Base-by-base conservation (phyloP, 1,284 basidiomycete species). In the Serendipita sp. region DNA sequence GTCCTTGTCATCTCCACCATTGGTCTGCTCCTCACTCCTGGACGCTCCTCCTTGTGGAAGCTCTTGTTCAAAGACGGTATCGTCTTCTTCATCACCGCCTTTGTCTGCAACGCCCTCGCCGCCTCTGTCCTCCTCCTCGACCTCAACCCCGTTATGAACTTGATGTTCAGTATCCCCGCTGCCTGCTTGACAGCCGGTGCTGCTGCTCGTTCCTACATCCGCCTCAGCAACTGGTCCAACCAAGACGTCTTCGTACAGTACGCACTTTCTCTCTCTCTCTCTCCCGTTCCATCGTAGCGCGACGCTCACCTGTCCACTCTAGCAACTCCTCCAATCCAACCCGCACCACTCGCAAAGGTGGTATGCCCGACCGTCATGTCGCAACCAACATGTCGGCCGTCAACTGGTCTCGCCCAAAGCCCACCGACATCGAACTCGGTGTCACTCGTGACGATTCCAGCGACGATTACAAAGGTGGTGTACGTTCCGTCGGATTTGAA, bases 1-100 rank as follows among this genome's bases (percentile, higher is more conserved):
- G 82, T 87, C 62, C 70, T 88, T 61, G 83, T 87, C 62, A 88
- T 82, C 74, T 88, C 88, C 71, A 72, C 82, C 64, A 80, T 88
- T 63, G 87, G 85, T 76, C 13, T 61, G 60, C 32, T 47, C 41
- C 41, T 55, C 62, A 41, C 55, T 30, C 64, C 64, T n/a, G 62
- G 62, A 41, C 64, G 60, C 41, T 61, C 34, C 6, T 61, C 34
- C 13, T 38, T 45, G 50, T 62, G 41, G 30, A 34, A 49, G 45
- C 61, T 62, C 38, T n/a, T 64, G 8, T 85, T 88, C 72, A 68
- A 85, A 65, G 76, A 82, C 10, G 87, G 87, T 70, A 67, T 84
- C 65, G 69, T 86, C 49, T 84, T 85, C 13, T 87, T 84, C 41
- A 82, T 84, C 64, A 68, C 75, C 64, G 13, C 2, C 30, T 43